A percentile compares a stretch with the other conserved stretches of the same genome.
These are phyloP conservation scores for Starmerella apicola DNA, from an alignment of 805 yeast genomes.

Conservation along the genomic window DNA sequence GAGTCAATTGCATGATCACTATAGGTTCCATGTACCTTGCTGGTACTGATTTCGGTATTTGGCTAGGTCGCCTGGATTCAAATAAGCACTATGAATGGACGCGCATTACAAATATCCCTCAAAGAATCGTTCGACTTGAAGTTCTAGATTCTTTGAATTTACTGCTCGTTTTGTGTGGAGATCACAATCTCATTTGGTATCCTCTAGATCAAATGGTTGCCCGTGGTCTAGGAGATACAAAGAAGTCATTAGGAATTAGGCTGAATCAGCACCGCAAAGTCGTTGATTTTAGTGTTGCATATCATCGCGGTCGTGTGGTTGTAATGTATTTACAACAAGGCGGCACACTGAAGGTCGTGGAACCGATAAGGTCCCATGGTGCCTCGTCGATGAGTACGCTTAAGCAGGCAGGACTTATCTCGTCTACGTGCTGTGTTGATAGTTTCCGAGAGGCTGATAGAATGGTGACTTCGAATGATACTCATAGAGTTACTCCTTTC, in stretches of 20 bases:
- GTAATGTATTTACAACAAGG: conserved; percentile 45
- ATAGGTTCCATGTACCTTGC: conserved; percentile 33
- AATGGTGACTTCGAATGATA: conserved; percentile 43
- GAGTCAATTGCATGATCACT: conserved; percentile 33
- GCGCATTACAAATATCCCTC: conserved; percentile 32
- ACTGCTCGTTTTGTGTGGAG: conserved; percentile 47
- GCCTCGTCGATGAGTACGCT: conserved; percentile 13
- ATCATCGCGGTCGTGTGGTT: conserved; percentile 49
- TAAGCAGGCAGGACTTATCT: conserved; percentile 11
- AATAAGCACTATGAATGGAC: conserved; percentile 40
- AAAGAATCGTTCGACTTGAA: conserved; percentile 38
- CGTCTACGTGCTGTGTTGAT: conserved; percentile 26
- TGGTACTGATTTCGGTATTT: conserved; percentile 57
- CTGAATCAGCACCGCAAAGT: conserved; percentile 33
- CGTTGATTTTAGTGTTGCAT: conserved; percentile 50
- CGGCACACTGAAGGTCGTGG: conserved; percentile 52
- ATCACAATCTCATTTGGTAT: conserved; percentile 47
- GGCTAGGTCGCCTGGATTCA: conserved; percentile 26
- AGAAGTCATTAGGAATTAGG: conserved; percentile 35
- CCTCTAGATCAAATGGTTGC: conserved; percentile 47
- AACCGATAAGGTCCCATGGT: conserved; percentile 32
- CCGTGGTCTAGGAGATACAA: conserved; percentile 17
- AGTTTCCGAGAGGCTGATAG: conserved; percentile 35
- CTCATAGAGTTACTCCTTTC: conserved; percentile 49
- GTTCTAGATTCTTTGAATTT: conserved; percentile 42